Conservation (phyloP, 2,329 filamentous ascomycete species). For the Trichophyton benhamiae region DNA sequence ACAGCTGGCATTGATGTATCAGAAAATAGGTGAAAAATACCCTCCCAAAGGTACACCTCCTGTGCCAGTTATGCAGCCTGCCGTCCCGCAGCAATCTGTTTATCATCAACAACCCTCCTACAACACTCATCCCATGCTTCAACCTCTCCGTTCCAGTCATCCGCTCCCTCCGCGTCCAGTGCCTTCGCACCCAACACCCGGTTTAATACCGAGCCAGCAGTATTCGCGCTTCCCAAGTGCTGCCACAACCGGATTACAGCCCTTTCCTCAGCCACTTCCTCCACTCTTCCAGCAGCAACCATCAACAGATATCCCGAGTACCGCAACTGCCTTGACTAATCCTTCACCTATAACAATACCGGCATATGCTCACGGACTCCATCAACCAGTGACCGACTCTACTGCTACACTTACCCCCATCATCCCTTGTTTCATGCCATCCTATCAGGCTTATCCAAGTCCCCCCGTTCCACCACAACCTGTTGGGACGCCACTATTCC, state of each 20-base stretch:
- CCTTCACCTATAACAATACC: not conserved
- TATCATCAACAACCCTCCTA: too few species aligned
- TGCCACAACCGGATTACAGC: not conserved
- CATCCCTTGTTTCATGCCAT: not conserved
- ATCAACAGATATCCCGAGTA: not conserved
- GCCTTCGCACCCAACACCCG: too few species aligned
- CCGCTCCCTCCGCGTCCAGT: not conserved
- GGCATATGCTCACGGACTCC: not conserved
- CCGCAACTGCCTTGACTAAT: too few species aligned
- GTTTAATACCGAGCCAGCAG: not conserved
- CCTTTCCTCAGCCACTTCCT: not conserved
- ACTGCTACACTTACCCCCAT: not conserved
- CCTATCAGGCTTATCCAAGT: not conserved
- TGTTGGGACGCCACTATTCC: constrained; percentile 22
- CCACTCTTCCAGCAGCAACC: not conserved
- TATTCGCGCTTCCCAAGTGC: too few species aligned
- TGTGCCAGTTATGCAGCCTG: not conserved
- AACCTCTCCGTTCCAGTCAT: not conserved
- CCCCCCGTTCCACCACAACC: constrained; percentile 8
- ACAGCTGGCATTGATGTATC: not conserved
- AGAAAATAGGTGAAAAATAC: not conserved
- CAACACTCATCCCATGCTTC: too few species aligned
- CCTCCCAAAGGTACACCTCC: not conserved
- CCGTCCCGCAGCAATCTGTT: not conserved
- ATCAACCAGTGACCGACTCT: not conserved